Conservation (phyloP, 495 filamentous ascomycete species). For the Chaetomium fimeti region DNA sequence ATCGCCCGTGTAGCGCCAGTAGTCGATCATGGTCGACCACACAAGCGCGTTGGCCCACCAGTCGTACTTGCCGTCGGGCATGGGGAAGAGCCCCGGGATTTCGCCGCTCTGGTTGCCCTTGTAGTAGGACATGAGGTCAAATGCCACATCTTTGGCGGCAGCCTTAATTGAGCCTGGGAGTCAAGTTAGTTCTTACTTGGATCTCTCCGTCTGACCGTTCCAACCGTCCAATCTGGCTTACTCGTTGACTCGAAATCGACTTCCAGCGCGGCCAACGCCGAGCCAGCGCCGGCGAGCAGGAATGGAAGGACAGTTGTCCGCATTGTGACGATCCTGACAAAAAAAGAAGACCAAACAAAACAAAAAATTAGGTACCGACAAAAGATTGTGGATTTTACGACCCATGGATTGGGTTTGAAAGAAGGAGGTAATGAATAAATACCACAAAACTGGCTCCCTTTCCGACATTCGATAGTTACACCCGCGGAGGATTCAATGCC, state of each 20-base stretch:
- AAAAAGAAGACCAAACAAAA: no score
- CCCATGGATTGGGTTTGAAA: no score
- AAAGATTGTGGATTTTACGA: no score
- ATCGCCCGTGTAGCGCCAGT: constrained; percentile 69
- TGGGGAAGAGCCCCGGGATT: constrained; percentile 64
- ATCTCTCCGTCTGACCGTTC: not conserved
- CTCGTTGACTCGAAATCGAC: constrained; percentile 15
- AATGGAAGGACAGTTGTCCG: not conserved
- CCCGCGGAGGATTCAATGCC: not conserved
- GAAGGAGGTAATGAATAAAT: no score
- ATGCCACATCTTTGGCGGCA: constrained; percentile 40
- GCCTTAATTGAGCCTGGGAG: constrained; percentile 14
- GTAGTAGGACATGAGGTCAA: constrained; percentile 65
- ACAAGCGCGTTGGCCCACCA: constrained; percentile 57
- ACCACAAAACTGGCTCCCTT: no score
- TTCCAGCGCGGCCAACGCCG: constrained; percentile 15
- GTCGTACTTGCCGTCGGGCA: constrained; percentile 43
- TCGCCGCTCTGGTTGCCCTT: constrained; percentile 59
- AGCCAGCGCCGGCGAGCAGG: constrained; percentile 8
- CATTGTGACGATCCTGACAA: constrained; percentile 6
- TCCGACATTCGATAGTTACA: no score
- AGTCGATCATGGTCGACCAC: constrained; percentile 62
- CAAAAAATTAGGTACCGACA: no score
- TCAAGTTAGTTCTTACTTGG: not conserved
- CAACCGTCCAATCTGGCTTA: not conserved